Conservation (phyloP, 176 grass and related monocot genomes). For the Oryza officinalis region DNA sequence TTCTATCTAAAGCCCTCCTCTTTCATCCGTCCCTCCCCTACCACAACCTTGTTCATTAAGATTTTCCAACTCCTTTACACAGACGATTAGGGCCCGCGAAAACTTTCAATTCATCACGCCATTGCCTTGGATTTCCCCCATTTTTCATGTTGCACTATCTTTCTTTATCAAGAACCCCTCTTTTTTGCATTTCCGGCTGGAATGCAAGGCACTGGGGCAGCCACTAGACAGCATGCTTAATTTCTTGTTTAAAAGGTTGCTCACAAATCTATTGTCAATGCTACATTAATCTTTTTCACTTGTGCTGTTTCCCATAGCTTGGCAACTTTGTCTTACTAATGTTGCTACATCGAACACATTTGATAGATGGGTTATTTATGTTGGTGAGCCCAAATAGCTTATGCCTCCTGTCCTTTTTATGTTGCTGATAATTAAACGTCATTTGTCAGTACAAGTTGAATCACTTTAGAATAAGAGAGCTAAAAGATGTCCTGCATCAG, state of each 20-base stretch:
- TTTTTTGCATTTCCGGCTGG: not conserved
- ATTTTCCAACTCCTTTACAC: not conserved
- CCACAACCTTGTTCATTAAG: too few relatives aligned
- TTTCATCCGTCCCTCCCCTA: not conserved
- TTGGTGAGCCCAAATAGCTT: not conserved
- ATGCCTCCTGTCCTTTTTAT: not conserved
- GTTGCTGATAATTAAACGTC: constrained; percentile 21
- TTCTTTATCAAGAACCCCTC: not conserved
- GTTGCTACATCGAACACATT: not conserved
- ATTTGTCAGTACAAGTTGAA: constrained; percentile 54
- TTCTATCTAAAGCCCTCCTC: not conserved
- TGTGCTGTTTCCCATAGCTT: not conserved
- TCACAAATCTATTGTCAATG: not conserved
- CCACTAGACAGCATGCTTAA: not conserved
- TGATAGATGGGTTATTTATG: not conserved
- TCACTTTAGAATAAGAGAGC: constrained; percentile 78
- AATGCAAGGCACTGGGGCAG: not conserved
- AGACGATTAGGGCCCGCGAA: not conserved
- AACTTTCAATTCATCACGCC: not conserved
- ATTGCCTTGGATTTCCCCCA: too few relatives aligned
- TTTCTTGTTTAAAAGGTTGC: not conserved
- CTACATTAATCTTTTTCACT: not conserved
- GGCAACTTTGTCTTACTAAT: not conserved
- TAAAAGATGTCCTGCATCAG: constrained; percentile 84
- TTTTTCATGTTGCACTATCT: not conserved